Evolutionary conservation across 768 basidiomycete genomes (phyloP).

Genomic region (Tricholoma matsutake): DNA sequence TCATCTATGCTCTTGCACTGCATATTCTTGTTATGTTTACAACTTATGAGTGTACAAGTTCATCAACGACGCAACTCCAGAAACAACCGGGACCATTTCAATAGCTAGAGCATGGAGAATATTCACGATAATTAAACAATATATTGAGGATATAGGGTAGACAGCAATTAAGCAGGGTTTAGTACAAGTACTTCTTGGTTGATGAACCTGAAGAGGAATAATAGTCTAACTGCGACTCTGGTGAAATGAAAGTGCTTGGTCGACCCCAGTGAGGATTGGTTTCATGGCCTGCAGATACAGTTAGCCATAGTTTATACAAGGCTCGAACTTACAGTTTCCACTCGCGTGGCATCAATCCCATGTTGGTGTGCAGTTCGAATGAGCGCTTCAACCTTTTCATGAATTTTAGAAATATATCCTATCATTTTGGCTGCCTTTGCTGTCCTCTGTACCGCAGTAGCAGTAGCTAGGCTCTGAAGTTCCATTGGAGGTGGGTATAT

Average conservation of each 20-base stretch:
- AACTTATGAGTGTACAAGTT: conserved; percentile 66
- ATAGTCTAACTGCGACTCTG: conserved; percentile 27
- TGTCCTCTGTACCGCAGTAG: conserved; percentile 66
- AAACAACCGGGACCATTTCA: conserved; percentile 49
- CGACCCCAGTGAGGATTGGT: conserved; percentile 68
- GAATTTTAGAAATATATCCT: conserved; percentile 73
- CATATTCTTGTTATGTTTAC: conserved; percentile 83
- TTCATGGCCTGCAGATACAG: conserved; percentile 59
- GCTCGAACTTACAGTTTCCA: conserved; percentile 56
- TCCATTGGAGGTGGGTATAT: conserved; percentile 74
- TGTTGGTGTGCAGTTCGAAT: conserved; percentile 57
- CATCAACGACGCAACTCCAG: conserved; percentile 47
- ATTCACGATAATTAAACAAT: conserved; percentile 26
- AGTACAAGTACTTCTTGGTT: not conserved
- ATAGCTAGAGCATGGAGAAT: conserved; percentile 18
- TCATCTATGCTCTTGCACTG: conserved; percentile 78
- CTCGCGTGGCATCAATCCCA: conserved; percentile 57
- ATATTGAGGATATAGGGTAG: conserved; percentile 18
- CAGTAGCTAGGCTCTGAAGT: conserved; percentile 41
- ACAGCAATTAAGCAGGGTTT: not conserved
- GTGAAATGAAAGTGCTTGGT: conserved; percentile 66
- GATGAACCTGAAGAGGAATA: not conserved
- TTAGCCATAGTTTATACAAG: not conserved
- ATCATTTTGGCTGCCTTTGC: conserved; percentile 88
- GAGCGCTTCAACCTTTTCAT: conserved; percentile 80